Conservation (phyloP, 768 basidiomycete species). For the Boletus huronensis region DNA sequence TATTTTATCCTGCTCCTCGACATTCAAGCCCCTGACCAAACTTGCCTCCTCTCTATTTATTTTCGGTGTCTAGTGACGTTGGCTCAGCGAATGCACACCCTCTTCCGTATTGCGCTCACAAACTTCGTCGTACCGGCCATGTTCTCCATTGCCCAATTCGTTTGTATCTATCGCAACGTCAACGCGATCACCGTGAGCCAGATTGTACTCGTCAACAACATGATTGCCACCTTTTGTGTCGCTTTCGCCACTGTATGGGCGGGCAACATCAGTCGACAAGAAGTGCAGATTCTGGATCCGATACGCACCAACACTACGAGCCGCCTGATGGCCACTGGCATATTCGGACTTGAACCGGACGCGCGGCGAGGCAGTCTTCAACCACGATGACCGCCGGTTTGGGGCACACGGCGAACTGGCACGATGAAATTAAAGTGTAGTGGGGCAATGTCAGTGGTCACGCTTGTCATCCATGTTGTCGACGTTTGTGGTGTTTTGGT, state of each 20-base stretch:
- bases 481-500: not conserved
- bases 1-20: not conserved
- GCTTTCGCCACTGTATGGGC: conserved; percentile 3
- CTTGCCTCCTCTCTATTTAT: not conserved
- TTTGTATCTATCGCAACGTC: conserved; percentile 1
- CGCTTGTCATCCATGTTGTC: not conserved
- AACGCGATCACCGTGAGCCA: not conserved
- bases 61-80: not conserved
- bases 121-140: conserved; percentile 26
- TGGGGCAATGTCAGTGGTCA: not conserved
- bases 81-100: conserved; percentile 7
- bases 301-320: not conserved
- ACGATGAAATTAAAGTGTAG: not conserved
- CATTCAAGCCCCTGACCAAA: not conserved
- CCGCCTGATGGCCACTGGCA: not conserved
- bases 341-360: not conserved
- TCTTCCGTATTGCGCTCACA: conserved; percentile 26
- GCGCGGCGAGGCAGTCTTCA: not conserved
- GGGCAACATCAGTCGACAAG: not conserved
- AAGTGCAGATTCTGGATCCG: not conserved
- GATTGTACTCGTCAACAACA: conserved; percentile 4
- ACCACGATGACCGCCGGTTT: not conserved
- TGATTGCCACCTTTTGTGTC: conserved; percentile 14
- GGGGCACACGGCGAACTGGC: too few species aligned
- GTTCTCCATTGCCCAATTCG: conserved; percentile 12